Conservation (phyloP, 2,329 filamentous ascomycete species). For the Sarocladium strictum region DNA sequence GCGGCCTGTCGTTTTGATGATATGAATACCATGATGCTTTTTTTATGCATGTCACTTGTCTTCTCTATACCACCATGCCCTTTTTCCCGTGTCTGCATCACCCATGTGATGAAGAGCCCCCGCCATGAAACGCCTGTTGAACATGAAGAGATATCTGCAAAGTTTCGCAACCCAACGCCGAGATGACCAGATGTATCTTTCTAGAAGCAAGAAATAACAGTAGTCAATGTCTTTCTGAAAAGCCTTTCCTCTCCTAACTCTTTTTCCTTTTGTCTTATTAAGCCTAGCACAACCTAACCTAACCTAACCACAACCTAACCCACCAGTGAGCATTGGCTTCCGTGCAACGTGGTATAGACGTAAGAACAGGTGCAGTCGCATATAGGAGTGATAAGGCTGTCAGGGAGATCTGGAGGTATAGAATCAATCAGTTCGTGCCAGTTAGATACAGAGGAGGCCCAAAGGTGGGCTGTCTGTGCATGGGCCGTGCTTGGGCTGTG, state of each 20-base stretch:
- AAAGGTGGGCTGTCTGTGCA: background rate
- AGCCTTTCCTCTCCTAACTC: no score
- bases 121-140: background rate
- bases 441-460: background rate
- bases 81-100: background rate
- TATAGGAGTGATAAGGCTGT: background rate
- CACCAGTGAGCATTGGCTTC: no score
- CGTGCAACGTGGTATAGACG: background rate
- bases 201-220: background rate
- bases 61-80: conserved; percentile 4
- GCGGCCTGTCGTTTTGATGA: no score
- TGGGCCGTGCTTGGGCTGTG: background rate
- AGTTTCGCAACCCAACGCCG: background rate
- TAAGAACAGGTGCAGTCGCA: background rate
- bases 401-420: background rate
- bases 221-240: no score
- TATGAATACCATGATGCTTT: background rate
- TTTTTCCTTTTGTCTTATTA: no score
- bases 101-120: no score
- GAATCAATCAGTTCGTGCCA: background rate
- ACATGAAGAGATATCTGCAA: background rate
- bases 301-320: no score
- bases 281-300: no score
- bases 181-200: conserved; percentile 1
- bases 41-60: no score